Percentiles rank a stretch among this genome's conserved stretches.
Evolutionary conservation across 306 rosid species (phyloP).

Genomic region (Dicorynia guianensis): DNA sequence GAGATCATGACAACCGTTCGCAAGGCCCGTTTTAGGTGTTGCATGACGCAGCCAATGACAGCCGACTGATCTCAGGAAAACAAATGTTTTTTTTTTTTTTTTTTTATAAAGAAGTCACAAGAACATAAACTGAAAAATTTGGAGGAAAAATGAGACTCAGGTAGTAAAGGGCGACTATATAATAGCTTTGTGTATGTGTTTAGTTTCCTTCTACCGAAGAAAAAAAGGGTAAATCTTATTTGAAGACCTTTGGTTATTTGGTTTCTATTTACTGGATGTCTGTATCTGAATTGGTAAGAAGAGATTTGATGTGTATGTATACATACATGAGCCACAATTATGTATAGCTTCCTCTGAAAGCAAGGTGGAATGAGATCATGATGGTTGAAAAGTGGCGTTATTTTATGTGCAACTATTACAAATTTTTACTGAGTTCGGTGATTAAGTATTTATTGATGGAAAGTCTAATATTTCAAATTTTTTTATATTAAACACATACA

Average conservation of each 20-base stretch:
- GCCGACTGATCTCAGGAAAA: conserved; percentile 67
- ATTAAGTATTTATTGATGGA: too few relatives aligned
- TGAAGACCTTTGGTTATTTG: conserved; percentile 56
- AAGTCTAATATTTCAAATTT: too few relatives aligned
- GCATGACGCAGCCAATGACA: conserved; percentile 92
- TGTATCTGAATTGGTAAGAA: conserved; percentile 61
- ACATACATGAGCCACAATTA: conserved; percentile 58
- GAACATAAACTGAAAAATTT: conserved; percentile 49
- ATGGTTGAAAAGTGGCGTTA: conserved; percentile 29
- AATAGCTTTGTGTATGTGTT: conserved; percentile 69
- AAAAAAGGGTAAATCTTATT: conserved; percentile 48
- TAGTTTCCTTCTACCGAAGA: conserved; percentile 46
- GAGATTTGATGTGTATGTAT: conserved; percentile 64
- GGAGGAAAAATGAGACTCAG: conserved; percentile 44
- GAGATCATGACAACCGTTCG: conserved; percentile 94
- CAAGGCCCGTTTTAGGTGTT: conserved; percentile 97
- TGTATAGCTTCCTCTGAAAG: conserved; percentile 59
- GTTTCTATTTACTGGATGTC: conserved; percentile 61
- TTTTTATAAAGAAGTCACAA: conserved; percentile 44
- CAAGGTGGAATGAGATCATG: conserved; percentile 49
- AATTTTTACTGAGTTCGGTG: too few relatives aligned
- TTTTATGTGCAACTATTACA: conserved; percentile 25
- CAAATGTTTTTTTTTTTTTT: too few relatives aligned
- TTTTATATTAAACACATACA: too few relatives aligned
- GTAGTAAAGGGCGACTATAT: conserved; percentile 54